Evolutionary conservation across 176 grass and related monocot genomes (phyloP), one percentile per base, ranked within the genome.

Genomic region (Elaeis guineensis): DNA sequence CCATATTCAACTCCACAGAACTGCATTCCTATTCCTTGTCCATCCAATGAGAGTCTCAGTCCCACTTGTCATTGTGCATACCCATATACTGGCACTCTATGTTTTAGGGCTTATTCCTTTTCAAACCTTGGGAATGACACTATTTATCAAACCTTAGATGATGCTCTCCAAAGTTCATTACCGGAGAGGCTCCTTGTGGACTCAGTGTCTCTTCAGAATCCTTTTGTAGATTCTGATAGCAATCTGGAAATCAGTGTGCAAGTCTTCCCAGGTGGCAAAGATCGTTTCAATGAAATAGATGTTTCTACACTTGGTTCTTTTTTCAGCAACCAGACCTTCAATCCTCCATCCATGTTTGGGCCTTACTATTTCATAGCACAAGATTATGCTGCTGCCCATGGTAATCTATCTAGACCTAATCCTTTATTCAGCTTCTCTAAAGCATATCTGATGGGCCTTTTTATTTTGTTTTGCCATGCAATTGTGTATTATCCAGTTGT

Each of bases 271-370:
- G 20, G 28, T 25, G 63, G 72, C 62, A 81, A 83, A 59, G 24
- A 1, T 6, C 67, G 12, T 67, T 95, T 95, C 4, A 8, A 15
- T 2, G 79, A 74, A 50, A 54, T 55, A 18, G 86, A 95, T 14
- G 79, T 84, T 14, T 16, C 26, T 1, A 20, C 6, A 0, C 24
- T 90, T 61, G 91, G 59, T 16, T 86, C 84, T 63, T 50, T 96
- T 4, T 50, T 96, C 1, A 96, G 78, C 59, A 96, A 85, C 19
- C 91, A 90, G 64, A 90, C 78, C 0, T 96, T 89, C 1, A 96
- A 96, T 54, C 91, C 91, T 11, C 28, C 64, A 0, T 0, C 0
- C 0, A 14, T 0, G 4, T 96, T 77, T 1, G 91, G 91, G 5
- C 86, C 86, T 4, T 96, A 85, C 66, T 82, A 39, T 67, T 96